Conservation (phyloP, 2,329 filamentous ascomycete genomes). For the Aspergillus alliaceus region DNA sequence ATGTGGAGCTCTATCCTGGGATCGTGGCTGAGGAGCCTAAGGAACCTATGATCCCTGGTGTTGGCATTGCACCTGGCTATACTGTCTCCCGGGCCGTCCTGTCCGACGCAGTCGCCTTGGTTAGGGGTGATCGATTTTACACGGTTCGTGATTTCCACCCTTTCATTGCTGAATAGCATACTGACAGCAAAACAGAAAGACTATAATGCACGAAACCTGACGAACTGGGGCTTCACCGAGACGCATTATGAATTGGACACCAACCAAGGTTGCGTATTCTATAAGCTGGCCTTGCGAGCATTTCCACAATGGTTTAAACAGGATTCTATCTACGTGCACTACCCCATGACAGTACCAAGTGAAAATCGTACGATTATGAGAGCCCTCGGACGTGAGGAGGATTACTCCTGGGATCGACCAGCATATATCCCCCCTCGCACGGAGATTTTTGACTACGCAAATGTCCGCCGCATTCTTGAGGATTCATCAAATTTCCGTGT, state of each 20-base stretch:
- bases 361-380: constrained; percentile 73
- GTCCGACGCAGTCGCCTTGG: constrained; percentile 74
- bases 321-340: constrained; percentile 80
- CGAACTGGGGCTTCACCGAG: constrained; percentile 81
- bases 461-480: constrained; percentile 62
- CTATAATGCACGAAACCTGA: constrained; percentile 71
- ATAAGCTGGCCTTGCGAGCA: constrained; percentile 77
- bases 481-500: constrained; percentile 63
- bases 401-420: constrained; percentile 70
- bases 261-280: constrained; percentile 80
- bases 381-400: constrained; percentile 63
- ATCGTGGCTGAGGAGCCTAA: constrained; percentile 76
- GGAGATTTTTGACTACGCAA: constrained; percentile 61
- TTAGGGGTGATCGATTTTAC: constrained; percentile 76
- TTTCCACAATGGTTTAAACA: constrained; percentile 77
- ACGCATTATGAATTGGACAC: constrained; percentile 70
- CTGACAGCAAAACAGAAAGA: constrained; percentile 48
- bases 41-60: constrained; percentile 69
- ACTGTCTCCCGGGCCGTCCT: constrained; percentile 76
- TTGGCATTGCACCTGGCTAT: constrained; percentile 73
- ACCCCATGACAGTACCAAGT: constrained; percentile 67
- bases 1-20: constrained; percentile 78
- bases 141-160: constrained; percentile 55
- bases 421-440: constrained; percentile 51
- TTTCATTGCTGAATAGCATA: not conserved